phyloP scores from a whole-genome alignment of 331 rosid genomes.

The Cydonia oblonga region DNA sequence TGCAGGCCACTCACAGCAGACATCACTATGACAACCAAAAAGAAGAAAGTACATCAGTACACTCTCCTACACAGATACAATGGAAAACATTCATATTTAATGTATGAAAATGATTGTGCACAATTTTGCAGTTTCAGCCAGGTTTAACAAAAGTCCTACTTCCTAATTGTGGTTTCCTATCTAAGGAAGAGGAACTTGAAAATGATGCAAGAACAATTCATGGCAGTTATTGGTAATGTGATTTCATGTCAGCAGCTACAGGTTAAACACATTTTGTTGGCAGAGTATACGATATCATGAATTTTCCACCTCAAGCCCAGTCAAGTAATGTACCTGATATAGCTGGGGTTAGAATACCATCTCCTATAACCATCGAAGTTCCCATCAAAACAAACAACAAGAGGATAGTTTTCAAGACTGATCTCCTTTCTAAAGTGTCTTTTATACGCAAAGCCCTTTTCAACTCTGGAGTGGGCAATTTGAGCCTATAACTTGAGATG shows the following conservation, averaged over 20 bases:
- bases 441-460: conserved; percentile 76
- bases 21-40: conserved; percentile 49
- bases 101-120: not conserved
- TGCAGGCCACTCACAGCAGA: conserved; percentile 88
- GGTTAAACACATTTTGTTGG: not conserved
- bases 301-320: not conserved
- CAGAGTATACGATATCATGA: not conserved
- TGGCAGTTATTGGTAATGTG: not conserved
- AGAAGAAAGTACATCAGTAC: not conserved
- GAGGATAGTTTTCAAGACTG: conserved; percentile 47
- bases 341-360: conserved; percentile 92
- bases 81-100: not conserved
- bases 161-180: not conserved
- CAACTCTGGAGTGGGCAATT: conserved; percentile 84
- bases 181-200: not conserved
- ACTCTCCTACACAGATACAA: not conserved
- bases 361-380: conserved; percentile 95
- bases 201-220: not conserved
- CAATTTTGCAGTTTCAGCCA: not conserved
- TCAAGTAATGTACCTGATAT: conserved; percentile 57
- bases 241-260: not conserved
- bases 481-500: conserved; percentile 83
- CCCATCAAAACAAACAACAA: conserved; percentile 81
- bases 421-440: conserved; percentile 57
- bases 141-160: not conserved